These are phyloP conservation scores for Puccinia novopanici DNA, from an alignment of 1,284 basidiomycete genomes.

Conservation along the genomic window DNA sequence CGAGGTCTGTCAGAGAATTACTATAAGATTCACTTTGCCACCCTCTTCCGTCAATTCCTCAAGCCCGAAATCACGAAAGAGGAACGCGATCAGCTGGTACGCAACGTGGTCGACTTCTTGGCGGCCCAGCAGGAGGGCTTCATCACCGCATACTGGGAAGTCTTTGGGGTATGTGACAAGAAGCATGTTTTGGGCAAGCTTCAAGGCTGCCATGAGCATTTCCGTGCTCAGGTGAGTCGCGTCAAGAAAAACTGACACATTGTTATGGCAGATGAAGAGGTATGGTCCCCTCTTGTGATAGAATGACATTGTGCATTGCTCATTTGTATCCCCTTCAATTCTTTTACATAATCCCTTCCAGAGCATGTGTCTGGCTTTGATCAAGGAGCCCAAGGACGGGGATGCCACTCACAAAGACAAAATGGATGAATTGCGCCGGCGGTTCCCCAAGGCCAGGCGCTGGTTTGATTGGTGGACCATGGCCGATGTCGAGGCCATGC, in stretches of 20 bases:
- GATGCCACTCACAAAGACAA: background rate
- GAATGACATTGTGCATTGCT: too few relatives aligned
- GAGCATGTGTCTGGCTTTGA: background rate
- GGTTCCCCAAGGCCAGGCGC: background rate
- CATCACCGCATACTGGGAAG: slow-evolving; percentile 12
- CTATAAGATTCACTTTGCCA: slow-evolving; percentile 21
- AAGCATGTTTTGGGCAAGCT: background rate
- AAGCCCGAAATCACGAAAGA: background rate
- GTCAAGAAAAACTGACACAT: slow-evolving; percentile 3
- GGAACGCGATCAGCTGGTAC: background rate
- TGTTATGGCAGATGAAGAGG: slow-evolving; percentile 1
- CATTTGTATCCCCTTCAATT: too few relatives aligned
- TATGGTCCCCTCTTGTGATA: background rate
- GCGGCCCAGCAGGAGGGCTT: background rate
- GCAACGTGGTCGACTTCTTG: slow-evolving; percentile 16
- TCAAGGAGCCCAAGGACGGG: background rate
- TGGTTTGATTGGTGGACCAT: slow-evolving; percentile 28
- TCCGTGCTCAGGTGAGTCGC: background rate
- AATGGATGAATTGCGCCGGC: background rate
- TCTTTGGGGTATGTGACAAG: background rate
- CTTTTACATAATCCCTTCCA: background rate
- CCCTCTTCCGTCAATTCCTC: background rate
- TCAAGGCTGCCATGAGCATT: slow-evolving; percentile 26
- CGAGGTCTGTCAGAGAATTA: background rate
- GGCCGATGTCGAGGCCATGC: background rate